Conservation (phyloP, 169 alveolate species). For the Eimeria acervulina region DNA sequence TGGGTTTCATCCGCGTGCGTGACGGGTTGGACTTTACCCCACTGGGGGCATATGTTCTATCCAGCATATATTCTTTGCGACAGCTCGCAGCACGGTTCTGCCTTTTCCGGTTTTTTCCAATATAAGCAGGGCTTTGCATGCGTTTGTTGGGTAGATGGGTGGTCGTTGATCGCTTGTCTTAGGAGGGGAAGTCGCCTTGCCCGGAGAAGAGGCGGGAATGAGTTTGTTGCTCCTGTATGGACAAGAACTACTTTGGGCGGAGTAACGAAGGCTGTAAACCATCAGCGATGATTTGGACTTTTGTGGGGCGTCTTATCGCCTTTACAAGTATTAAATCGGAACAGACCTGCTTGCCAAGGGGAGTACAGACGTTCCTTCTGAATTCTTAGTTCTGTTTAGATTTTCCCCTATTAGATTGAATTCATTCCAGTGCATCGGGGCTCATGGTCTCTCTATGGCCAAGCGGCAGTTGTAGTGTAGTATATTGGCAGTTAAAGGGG, state of each 20-base stretch:
- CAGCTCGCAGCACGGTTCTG: slow-evolving; percentile 29
- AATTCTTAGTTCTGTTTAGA: not conserved
- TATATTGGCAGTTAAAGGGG: too few relatives aligned
- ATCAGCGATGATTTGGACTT: not conserved
- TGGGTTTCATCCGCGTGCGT: not conserved
- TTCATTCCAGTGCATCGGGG: too few relatives aligned
- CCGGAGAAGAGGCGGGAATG: not conserved
- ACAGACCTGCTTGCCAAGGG: not conserved
- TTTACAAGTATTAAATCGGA: not conserved
- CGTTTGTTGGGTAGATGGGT: not conserved
- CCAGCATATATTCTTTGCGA: not conserved
- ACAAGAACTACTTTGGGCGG: not conserved
- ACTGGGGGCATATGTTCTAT: not conserved
- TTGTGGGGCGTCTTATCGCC: not conserved
- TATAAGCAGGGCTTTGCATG: not conserved
- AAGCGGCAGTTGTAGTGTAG: too few relatives aligned
- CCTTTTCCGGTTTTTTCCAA: not conserved
- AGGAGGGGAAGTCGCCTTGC: not conserved
- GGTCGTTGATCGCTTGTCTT: not conserved
- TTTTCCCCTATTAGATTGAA: too few relatives aligned
- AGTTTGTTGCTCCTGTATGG: not conserved
- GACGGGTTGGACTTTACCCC: not conserved
- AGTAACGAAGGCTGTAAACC: not conserved
- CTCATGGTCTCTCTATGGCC: too few relatives aligned
- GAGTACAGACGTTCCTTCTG: not conserved